Conservation (phyloP, 2,329 filamentous ascomycete species). For the Aspergillus sp. region DNA sequence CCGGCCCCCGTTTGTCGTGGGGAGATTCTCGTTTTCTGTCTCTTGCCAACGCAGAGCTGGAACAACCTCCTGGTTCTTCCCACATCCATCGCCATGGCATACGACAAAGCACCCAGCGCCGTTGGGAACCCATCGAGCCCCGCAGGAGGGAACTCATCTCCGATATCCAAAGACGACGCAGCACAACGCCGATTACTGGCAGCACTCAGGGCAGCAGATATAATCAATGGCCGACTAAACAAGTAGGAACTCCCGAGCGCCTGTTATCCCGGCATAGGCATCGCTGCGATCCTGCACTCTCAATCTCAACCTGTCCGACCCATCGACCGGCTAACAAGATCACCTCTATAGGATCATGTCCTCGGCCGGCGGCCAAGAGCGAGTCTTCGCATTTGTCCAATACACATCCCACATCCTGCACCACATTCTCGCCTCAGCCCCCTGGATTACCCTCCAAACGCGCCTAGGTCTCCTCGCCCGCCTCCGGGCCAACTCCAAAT, state of each 20-base stretch:
- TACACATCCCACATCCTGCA: conserved; percentile 68
- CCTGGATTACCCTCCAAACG: conserved; percentile 47
- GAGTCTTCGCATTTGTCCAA: conserved; percentile 68
- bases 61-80: conserved; percentile 21
- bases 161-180: conserved; percentile 10
- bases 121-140: too few species aligned
- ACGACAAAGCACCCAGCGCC: conserved; percentile 27
- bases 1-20: conserved; percentile 2
- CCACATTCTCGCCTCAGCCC: conserved; percentile 62
- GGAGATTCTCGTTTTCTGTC: background rate
- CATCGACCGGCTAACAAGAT: conserved; percentile 12
- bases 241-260: conserved; percentile 28
- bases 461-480: conserved; percentile 47
- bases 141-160: conserved; percentile 8
- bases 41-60: conserved; percentile 30
- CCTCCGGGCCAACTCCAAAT: conserved; percentile 31
- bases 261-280: background rate
- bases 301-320: conserved; percentile 47
- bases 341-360: conserved; percentile 60
- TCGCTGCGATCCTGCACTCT: background rate
- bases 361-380: conserved; percentile 71
- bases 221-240: conserved; percentile 35
- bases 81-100: conserved; percentile 16
- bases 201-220: conserved; percentile 34
- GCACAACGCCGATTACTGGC: conserved; percentile 31